phyloP scores from a whole-genome alignment of 495 filamentous ascomycete genomes.

The Trichodelitschia bisporula region DNA sequence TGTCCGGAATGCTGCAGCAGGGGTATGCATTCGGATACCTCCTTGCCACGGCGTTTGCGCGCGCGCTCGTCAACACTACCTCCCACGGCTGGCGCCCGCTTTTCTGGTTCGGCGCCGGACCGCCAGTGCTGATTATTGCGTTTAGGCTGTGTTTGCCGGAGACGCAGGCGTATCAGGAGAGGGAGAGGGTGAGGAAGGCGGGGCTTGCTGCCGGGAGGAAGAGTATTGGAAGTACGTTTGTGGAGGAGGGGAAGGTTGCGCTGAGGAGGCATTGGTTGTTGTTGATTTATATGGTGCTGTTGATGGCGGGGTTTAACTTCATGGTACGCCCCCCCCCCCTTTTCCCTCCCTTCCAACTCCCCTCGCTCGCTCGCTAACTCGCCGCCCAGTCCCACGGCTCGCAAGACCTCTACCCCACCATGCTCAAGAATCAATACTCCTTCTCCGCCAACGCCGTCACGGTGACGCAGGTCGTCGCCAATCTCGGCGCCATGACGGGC shows the following conservation, averaged over 20 bases:
- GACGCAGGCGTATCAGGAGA: slow-evolving; percentile 39
- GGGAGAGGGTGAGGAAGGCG: slow-evolving; percentile 31
- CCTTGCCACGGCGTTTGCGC: slow-evolving; percentile 51
- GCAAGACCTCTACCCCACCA: slow-evolving; percentile 75
- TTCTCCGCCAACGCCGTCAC: slow-evolving; percentile 51
- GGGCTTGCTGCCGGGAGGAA: slow-evolving; percentile 2
- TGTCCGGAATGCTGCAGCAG: slow-evolving; percentile 67
- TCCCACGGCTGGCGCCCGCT: slow-evolving; percentile 18
- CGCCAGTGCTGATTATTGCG: slow-evolving; percentile 56
- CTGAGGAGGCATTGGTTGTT: slow-evolving; percentile 57
- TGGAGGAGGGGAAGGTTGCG: slow-evolving; percentile 52
- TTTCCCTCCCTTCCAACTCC: too few relatives aligned
- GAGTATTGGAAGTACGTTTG: slow-evolving; percentile 31
- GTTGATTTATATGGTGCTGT: slow-evolving; percentile 51
- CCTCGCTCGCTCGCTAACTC: too few relatives aligned
- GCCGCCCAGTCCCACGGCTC: slow-evolving; percentile 58
- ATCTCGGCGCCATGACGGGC: slow-evolving; percentile 56
- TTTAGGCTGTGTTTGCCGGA: slow-evolving; percentile 59
- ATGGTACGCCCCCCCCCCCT: slow-evolving; percentile 26
- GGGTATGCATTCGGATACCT: slow-evolving; percentile 80
- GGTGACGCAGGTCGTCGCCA: slow-evolving; percentile 64
- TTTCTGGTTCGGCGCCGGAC: slow-evolving; percentile 67
- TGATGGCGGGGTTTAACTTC: slow-evolving; percentile 86
- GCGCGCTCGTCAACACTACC: slow-evolving; percentile 15
- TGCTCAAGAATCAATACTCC: slow-evolving; percentile 53